Evolutionary conservation across 1,139 yeast genomes (phyloP).

Genomic region (Geotrichum phurueaensis): DNA sequence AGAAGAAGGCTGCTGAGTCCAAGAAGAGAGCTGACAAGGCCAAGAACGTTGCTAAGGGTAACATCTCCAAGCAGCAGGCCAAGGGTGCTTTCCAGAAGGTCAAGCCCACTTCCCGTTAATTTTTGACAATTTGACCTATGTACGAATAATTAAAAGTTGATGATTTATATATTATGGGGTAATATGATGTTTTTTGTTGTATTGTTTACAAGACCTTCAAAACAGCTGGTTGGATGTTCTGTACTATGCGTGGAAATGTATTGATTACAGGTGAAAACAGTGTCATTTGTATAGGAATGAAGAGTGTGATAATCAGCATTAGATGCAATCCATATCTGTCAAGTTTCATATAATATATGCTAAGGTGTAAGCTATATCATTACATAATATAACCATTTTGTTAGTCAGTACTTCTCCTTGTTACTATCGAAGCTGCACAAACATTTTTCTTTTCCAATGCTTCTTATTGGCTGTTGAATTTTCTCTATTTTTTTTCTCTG

Average conservation of each 20-base stretch:
- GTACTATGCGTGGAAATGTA: too few species aligned
- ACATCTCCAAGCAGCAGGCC: conserved; percentile 41
- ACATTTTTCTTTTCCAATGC: conserved; percentile 1
- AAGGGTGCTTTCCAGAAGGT: conserved; percentile 52
- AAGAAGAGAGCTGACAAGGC: conserved; percentile 89
- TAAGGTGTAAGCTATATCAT: neutral
- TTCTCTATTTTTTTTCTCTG: conserved; percentile 5
- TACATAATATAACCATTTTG: neutral
- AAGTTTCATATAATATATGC: neutral
- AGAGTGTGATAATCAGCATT: too few species aligned
- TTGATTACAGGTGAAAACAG: too few species aligned
- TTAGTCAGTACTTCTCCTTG: neutral
- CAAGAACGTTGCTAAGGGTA: conserved; percentile 83
- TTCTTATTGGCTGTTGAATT: conserved; percentile 5
- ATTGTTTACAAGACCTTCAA: neutral
- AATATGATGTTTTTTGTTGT: neutral
- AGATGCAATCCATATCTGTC: too few species aligned
- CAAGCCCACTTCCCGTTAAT: conserved; percentile 92
- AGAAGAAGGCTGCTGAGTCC: conserved; percentile 87
- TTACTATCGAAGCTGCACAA: neutral
- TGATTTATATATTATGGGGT: neutral
- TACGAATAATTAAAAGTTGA: neutral
- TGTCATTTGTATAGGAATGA: too few species aligned
- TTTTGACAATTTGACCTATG: neutral
- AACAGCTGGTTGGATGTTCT: too few species aligned